phyloP scores from a whole-genome alignment of 1,284 basidiomycete genomes.

The Schizopora paradoxa region DNA sequence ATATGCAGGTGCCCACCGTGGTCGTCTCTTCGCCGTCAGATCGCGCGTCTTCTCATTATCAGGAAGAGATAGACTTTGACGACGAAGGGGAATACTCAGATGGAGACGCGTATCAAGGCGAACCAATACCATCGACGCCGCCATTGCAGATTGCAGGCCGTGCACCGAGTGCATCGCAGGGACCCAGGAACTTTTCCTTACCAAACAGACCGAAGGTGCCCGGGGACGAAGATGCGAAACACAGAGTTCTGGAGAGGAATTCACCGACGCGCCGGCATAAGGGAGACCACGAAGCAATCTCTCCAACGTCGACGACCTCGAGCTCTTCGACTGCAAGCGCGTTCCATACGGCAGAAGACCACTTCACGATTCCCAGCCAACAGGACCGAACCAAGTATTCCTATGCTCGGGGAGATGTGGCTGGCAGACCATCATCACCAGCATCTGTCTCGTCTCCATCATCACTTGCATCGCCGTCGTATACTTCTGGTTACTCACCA shows the following conservation, averaged over 20 bases:
- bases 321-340: too few species aligned
- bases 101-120: not conserved
- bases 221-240: slow-evolving; percentile 49
- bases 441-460: too few species aligned
- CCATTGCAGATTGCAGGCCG: slow-evolving; percentile 18
- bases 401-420: too few species aligned
- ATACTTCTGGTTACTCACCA: too few species aligned
- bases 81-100: not conserved
- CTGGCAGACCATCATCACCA: too few species aligned
- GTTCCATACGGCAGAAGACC: too few species aligned
- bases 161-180: slow-evolving; percentile 29
- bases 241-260: slow-evolving; percentile 57
- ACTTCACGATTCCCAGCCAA: too few species aligned
- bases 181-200: slow-evolving; percentile 49
- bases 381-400: too few species aligned
- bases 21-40: slow-evolving; percentile 38
- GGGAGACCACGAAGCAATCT: too few species aligned
- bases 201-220: slow-evolving; percentile 43
- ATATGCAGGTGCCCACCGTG: slow-evolving; percentile 38
- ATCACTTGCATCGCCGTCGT: too few species aligned
- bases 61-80: slow-evolving; percentile 8
- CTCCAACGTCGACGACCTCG: too few species aligned
- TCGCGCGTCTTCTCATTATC: slow-evolving; percentile 19
- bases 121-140: slow-evolving; percentile 12
- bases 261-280: slow-evolving; percentile 29